phyloP scores from a whole-genome alignment of 805 yeast species.

The Kuraishia floccosa region DNA sequence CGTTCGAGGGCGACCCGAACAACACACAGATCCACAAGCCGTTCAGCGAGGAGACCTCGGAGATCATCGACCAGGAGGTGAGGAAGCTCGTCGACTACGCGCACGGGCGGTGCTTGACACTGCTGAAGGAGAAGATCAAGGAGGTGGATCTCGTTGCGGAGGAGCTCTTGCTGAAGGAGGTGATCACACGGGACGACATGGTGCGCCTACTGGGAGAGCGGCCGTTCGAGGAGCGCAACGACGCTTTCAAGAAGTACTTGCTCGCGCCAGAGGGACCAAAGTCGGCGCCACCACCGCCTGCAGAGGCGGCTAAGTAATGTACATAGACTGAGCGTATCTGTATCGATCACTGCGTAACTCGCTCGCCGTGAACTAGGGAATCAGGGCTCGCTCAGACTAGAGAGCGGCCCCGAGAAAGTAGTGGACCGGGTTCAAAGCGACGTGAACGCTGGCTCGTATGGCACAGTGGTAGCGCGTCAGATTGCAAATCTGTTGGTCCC shows the following conservation, averaged over 20 bases:
- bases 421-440: no score
- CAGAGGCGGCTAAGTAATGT: conserved; percentile 1
- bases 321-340: no score
- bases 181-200: conserved; percentile 90
- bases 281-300: conserved; percentile 2
- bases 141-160: conserved; percentile 84
- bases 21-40: conserved; percentile 55
- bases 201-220: conserved; percentile 79
- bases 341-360: no score
- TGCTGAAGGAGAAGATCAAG: conserved; percentile 57
- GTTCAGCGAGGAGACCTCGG: conserved; percentile 80
- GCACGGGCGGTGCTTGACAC: conserved; percentile 55
- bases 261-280: not conserved
- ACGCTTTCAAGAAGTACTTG: conserved; percentile 73
- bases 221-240: conserved; percentile 84
- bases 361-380: no score
- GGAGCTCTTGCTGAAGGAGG: conserved; percentile 77
- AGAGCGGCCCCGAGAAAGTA: no score
- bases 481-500: conserved; percentile 98
- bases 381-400: no score
- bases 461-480: conserved; percentile 99
- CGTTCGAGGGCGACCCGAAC: conserved; percentile 58
- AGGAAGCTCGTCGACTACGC: conserved; percentile 68
- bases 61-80: conserved; percentile 73
- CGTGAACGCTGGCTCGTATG: no score